Evolutionary conservation across 345 rosid genomes (phyloP), one percentile per base, ranked within the genome.

Genomic region (Salix dunnii): DNA sequence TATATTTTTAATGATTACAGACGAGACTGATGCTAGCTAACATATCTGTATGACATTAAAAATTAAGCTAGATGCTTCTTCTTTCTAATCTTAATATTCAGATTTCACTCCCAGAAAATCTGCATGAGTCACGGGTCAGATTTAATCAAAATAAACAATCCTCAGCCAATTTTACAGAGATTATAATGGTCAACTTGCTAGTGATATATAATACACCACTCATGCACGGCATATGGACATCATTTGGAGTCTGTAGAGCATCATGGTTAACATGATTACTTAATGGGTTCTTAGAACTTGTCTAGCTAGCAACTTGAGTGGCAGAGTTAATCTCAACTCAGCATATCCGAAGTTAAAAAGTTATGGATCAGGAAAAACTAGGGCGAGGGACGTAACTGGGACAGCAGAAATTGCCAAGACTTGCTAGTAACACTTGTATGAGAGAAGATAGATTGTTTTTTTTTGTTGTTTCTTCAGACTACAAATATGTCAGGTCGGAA

Each of bases 61-160:
- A 61, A 46, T 61, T 23, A 30, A 63, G 38, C 27, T 63, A 2
- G 33, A 38, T 76, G 33, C 21, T n/a, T 33, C 60, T 53, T 35
- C 5, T 66, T 11, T 27, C 49, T 62, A 42, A 31, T 62, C 48
- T 43, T 72, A 3, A 71, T 35, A 7, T 23, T 38, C 71, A 48
- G 30, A 70, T 61, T 70, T 63, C 66, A 36, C 17, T 17, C 14
- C 74, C 79, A 62, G 64, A 71, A 77, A 63, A 71, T 71, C 71
- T 46, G 75, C 53, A 33, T 63, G 36, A 28, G 75, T 62, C 80
- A 48, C 36, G 64, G 80, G 28, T 35, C 64, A 46, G 49, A 48
- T 61, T 61, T 23, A 20, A 58, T 21, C 62, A n/a, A n/a, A 58
- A n/a, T 23, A 10, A n/a, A 55, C 13, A 9, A 58, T 3, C 4